phyloP scores from a whole-genome alignment of 139 green algal species.

The Picochlorum sp. region DNA sequence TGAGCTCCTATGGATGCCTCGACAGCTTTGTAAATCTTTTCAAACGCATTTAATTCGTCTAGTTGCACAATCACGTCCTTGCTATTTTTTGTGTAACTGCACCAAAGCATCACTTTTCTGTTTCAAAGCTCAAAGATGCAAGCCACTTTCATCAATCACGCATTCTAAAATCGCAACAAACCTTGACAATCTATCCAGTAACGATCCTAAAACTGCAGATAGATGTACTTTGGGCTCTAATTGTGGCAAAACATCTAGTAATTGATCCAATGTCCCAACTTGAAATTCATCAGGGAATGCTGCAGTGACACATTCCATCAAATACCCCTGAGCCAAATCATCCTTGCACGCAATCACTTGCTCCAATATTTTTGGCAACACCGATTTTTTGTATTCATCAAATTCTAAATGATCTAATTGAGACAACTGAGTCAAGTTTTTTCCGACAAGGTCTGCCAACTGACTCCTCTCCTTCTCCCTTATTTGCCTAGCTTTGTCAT shows the following conservation, averaged over 20 bases:
- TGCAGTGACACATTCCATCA: conserved; percentile 90
- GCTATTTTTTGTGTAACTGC: conserved; percentile 17
- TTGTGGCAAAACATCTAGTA: conserved; percentile 73
- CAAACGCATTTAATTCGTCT: conserved; percentile 56
- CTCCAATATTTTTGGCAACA: conserved; percentile 26
- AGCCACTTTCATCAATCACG: background rate
- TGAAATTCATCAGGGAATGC: conserved; percentile 94
- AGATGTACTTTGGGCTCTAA: conserved; percentile 77
- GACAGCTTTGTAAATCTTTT: conserved; percentile 48
- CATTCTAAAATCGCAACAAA: no score
- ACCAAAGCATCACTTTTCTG: no score
- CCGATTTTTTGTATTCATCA: conserved; percentile 62
- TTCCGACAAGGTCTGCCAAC: conserved; percentile 90
- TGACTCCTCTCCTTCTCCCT: conserved; percentile 81
- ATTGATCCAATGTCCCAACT: conserved; percentile 69
- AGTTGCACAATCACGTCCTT: conserved; percentile 27
- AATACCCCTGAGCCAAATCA: conserved; percentile 95
- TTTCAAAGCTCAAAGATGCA: background rate
- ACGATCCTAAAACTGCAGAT: conserved; percentile 44
- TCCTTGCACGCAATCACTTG: conserved; percentile 86
- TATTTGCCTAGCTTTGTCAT: conserved; percentile 40
- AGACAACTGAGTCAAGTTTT: conserved; percentile 91
- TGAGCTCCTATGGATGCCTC: conserved; percentile 40
- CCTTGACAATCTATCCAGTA: conserved; percentile 71
- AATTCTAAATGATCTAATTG: conserved; percentile 90